phyloP scores from a whole-genome alignment of 1,284 basidiomycete genomes.

The Rhizoctonia solani region DNA sequence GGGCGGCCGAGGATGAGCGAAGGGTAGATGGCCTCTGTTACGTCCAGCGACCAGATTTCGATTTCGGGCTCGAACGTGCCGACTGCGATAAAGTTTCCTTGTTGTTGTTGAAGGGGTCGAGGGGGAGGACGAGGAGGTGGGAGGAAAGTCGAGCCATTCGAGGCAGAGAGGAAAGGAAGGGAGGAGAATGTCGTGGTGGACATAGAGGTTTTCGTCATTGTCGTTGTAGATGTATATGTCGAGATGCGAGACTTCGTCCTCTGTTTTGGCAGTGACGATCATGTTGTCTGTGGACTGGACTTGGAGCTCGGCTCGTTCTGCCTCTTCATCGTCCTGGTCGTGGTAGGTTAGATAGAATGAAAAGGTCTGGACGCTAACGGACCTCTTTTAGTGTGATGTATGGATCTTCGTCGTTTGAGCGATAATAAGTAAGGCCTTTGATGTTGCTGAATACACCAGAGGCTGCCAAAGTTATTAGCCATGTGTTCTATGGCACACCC shows the following conservation, averaged over 20 bases:
- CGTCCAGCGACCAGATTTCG: conserved; percentile 97
- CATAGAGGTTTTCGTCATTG: conserved; percentile 88
- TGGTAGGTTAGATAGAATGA: neutral
- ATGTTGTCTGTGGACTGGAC: conserved; percentile 91
- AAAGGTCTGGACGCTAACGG: conserved; percentile 42
- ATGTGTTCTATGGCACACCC: neutral
- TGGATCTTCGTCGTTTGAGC: conserved; percentile 92
- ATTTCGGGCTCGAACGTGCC: conserved; percentile 98
- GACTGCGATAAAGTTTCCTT: conserved; percentile 92
- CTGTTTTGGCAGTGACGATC: conserved; percentile 91
- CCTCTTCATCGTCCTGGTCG: conserved; percentile 59
- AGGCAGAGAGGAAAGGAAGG: conserved; percentile 97
- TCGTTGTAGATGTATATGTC: conserved; percentile 97
- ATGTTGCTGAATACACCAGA: conserved; percentile 94
- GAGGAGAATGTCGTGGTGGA: conserved; percentile 97
- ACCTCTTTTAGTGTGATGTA: conserved; percentile 97
- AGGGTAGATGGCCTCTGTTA: conserved; percentile 94
- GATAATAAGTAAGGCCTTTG: conserved; percentile 92
- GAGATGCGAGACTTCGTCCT: conserved; percentile 94
- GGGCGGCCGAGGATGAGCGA: conserved; percentile 88
- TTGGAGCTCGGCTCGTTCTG: conserved; percentile 90
- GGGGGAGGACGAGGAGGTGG: conserved; percentile 52
- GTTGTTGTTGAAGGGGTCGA: conserved; percentile 39
- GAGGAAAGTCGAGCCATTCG: conserved; percentile 97
- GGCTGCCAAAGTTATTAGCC: conserved; percentile 49